Evolutionary conservation across 1,284 basidiomycete genomes (phyloP), one percentile per base, ranked within the genome.

Genomic region (Mycosarcoma mackinlayi): DNA sequence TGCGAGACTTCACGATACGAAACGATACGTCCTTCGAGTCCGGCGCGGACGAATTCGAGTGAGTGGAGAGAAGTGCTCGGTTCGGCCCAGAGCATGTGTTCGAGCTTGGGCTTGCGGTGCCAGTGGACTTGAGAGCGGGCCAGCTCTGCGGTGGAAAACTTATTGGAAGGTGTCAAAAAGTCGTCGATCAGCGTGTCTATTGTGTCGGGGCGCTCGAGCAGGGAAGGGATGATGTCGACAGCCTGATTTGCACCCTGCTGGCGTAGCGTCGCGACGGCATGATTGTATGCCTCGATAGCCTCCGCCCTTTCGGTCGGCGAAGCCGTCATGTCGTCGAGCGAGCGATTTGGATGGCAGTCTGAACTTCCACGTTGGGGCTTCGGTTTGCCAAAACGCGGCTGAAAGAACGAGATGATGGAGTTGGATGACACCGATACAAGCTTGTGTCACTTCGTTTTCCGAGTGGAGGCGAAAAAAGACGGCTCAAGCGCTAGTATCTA

Each of bases 1-100:
- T 69, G 56, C 10, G 64, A 65, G 5, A 74, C 66, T 46, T 76
- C 73, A 27, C 61, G 67, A 38, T 74, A 73, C 11, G 78, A 79
- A 16, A 80, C 62, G 19, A 82, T 76, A 6, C 62, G 45, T n/a
- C 78, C 77, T 19, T 75, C 67, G 3, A 82, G 62, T 16, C 79
- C 81, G n/a, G 76, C 72, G 19, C 80, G 75, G n/a, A 81, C 57
- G 44, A 81, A 81, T 7, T 73, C 66, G 35, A 81, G 63, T 27
- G 75, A 63, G 19, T 75, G 73, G 1, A 73, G 54, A 11, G 71
- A 68, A 0, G 65, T 71, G 44, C 61, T 58, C 6, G 76, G 73
- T 14, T 75, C 76, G 16, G 75, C 57, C 51, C 68, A 64, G 1
- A 77, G 71, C 71, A 74, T 74, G 44, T 65, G 44, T 41, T 75